Conservation (phyloP, 768 basidiomycete species). For the Arthromyces matolae region DNA sequence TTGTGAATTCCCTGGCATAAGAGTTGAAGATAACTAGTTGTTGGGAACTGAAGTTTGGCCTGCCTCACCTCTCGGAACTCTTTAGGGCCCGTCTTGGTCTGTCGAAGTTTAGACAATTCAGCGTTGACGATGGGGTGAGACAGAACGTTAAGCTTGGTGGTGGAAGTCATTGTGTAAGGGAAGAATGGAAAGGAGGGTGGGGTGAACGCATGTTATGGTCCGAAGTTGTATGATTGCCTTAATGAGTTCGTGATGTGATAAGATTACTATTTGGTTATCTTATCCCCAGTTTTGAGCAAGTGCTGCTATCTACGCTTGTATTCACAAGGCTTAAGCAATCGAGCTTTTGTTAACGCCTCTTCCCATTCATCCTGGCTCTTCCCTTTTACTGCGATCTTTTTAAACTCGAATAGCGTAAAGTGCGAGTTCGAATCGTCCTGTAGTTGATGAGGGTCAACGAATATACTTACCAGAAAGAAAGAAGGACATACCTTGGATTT, state of each 20-base stretch:
- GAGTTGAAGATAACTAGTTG: background rate
- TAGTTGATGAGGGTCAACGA: conserved; percentile 1
- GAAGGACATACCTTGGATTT: conserved; percentile 52
- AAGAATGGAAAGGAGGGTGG: background rate
- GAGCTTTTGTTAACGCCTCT: conserved; percentile 46
- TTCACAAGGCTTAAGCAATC: conserved; percentile 81
- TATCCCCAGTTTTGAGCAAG: conserved; percentile 4
- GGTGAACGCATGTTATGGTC: background rate
- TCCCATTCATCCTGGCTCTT: conserved; percentile 60
- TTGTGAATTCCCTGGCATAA: conserved; percentile 62
- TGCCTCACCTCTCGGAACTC: conserved; percentile 71
- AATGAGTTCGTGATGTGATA: conserved; percentile 2
- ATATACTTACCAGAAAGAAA: background rate
- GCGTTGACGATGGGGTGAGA: conserved; percentile 73
- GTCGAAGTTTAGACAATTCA: conserved; percentile 67
- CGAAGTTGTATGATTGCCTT: background rate
- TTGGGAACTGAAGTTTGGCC: background rate
- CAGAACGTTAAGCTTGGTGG: conserved; percentile 43
- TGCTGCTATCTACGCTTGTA: conserved; percentile 72
- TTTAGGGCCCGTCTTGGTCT: conserved; percentile 56
- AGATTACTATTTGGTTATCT: conserved; percentile 8
- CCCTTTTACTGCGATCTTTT: conserved; percentile 47
- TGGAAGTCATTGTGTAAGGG: conserved; percentile 20
- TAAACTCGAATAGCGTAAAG: conserved; percentile 81
- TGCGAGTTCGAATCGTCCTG: conserved; percentile 84